Evolutionary conservation across 169 alveolate species (phyloP).

Genomic region (Theileria parva): DNA sequence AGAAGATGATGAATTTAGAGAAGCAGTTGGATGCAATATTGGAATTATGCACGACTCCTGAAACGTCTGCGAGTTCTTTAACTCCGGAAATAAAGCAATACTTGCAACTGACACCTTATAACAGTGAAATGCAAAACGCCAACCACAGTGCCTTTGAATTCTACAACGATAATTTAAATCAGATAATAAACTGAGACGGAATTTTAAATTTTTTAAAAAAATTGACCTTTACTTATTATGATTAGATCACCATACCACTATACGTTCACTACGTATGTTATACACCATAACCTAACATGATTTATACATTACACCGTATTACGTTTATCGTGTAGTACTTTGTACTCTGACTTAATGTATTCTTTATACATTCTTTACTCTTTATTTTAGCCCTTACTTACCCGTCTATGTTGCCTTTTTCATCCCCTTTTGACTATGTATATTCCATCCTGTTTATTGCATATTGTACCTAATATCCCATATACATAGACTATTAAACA

Average conservation of each 20-base stretch:
- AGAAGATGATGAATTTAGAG: not conserved
- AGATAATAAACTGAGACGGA: not conserved
- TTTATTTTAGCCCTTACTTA: not conserved
- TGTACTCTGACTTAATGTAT: not conserved
- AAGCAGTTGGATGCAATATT: slow-evolving; percentile 10
- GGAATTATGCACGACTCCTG: slow-evolving; percentile 22
- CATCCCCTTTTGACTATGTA: not conserved
- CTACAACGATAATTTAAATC: not conserved
- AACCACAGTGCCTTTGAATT: not conserved
- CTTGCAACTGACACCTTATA: not conserved
- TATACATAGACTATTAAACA: not conserved
- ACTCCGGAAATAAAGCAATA: slow-evolving; percentile 13
- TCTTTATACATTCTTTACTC: not conserved
- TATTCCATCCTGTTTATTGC: not conserved
- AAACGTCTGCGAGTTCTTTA: slow-evolving; percentile 3
- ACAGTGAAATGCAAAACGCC: not conserved
- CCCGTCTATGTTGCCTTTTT: not conserved
- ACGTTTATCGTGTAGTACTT: not conserved
- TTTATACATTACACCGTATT: not conserved
- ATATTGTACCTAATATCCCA: not conserved
- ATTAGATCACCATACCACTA: not conserved
- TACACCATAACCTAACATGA: not conserved
- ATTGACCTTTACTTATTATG: not conserved
- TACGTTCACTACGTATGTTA: not conserved
- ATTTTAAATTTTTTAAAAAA: too few species aligned